Percentiles rank a stretch among this genome's conserved stretches.
These are phyloP conservation scores for Trichophyton benhamiae DNA, from an alignment of 2,329 filamentous ascomycete species.

Conservation along the genomic window DNA sequence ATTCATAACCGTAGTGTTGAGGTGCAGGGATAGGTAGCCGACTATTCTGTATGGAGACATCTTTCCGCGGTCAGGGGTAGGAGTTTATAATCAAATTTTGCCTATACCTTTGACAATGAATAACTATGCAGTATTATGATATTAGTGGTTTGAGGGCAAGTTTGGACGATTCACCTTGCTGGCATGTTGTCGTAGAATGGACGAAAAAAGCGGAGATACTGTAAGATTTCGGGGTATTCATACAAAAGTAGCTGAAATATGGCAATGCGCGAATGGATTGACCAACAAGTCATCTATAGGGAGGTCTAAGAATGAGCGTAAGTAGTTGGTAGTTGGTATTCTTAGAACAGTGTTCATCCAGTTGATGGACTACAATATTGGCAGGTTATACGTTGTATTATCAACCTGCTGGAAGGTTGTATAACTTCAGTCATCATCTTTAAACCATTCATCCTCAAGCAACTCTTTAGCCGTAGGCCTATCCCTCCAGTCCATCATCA, in stretches of 20 bases:
- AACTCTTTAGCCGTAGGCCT: constrained; percentile 26
- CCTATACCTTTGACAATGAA: not conserved
- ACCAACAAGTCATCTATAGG: not conserved
- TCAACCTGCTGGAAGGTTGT: not conserved
- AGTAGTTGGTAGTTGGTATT: not conserved
- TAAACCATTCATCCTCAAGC: not conserved
- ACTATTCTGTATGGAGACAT: not conserved
- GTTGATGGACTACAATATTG: not conserved
- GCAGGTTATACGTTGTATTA: not conserved
- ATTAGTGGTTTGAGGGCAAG: not conserved
- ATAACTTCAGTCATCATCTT: not conserved
- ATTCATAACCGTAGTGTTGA: not conserved
- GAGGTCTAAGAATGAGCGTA: not conserved
- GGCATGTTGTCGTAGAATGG: not conserved
- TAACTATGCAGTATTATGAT: not conserved
- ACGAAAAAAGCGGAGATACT: not conserved
- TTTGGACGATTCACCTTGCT: not conserved
- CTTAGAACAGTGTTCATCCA: not conserved
- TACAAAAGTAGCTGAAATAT: not conserved
- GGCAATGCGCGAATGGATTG: not conserved
- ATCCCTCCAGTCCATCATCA: constrained; percentile 35
- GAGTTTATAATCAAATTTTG: not conserved
- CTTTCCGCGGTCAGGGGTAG: not conserved
- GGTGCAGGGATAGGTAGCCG: not conserved
- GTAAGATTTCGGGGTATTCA: not conserved